Evolutionary conservation across 164 flowering plant genomes (phyloP).

Genomic region (Protea cynaroides): DNA sequence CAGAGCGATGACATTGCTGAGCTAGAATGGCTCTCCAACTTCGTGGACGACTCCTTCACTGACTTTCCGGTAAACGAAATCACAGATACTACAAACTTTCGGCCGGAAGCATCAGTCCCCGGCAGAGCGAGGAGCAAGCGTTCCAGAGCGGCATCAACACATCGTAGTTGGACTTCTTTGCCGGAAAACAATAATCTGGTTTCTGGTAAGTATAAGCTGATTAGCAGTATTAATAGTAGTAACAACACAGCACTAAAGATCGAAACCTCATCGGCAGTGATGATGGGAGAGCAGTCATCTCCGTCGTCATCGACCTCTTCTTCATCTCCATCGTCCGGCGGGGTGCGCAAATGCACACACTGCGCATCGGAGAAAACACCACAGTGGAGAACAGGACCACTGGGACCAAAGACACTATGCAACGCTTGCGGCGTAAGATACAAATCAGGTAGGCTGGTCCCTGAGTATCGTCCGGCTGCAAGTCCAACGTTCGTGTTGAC

Average conservation of each 20-base stretch:
- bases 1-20: constrained; percentile 56
- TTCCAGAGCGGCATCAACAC: constrained; percentile 16
- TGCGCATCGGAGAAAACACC: constrained; percentile 69
- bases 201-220: not conserved
- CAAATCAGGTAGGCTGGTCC: constrained; percentile 67
- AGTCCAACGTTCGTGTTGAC: constrained; percentile 60
- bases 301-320: too few relatives aligned
- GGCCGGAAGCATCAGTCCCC: constrained; percentile 24
- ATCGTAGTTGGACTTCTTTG: constrained; percentile 13
- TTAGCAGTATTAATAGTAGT: not conserved
- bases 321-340: not conserved
- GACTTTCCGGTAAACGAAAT: constrained; percentile 24
- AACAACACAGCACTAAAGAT: not conserved
- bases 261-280: not conserved
- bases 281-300: not conserved
- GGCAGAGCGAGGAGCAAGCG: constrained; percentile 38
- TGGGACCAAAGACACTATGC: constrained; percentile 63
- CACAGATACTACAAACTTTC: constrained; percentile 10
- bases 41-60: constrained; percentile 54
- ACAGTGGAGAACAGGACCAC: constrained; percentile 67
- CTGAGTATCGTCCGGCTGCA: constrained; percentile 68
- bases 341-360: constrained; percentile 46
- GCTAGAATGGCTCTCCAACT: constrained; percentile 61
- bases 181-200: constrained; percentile 7
- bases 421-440: constrained; percentile 65